These are phyloP conservation scores for Pichia sp. DNA, from an alignment of 1,139 yeast species.

Conservation along the genomic window DNA sequence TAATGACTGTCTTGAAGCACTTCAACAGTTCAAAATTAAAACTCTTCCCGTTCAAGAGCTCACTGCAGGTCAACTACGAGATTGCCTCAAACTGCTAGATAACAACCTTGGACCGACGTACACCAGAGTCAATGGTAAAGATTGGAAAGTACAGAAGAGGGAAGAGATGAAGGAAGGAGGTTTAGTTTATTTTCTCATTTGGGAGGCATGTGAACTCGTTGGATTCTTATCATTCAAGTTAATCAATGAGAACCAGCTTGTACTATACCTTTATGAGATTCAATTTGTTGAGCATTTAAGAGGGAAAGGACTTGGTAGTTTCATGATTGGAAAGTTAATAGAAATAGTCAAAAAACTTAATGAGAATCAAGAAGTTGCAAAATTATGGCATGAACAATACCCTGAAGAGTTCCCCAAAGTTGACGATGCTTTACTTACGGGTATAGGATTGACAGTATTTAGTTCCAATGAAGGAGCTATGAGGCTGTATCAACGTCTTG, in stretches of 20 bases:
- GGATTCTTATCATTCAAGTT: slow-evolving; percentile 15
- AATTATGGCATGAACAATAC: slow-evolving; percentile 12
- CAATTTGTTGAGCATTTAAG: slow-evolving; percentile 34
- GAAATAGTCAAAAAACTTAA: slow-evolving; percentile 23
- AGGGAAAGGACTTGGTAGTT: slow-evolving; percentile 29
- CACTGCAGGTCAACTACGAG: neutral
- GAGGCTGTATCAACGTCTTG: slow-evolving; percentile 34
- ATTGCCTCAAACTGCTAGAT: slow-evolving; percentile 13
- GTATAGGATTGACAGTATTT: slow-evolving; percentile 45
- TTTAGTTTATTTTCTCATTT: slow-evolving; percentile 14
- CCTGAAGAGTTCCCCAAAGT: slow-evolving; percentile 5
- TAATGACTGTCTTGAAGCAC: too few species aligned
- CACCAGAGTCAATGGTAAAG: slow-evolving; percentile 10
- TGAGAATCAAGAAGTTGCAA: neutral
- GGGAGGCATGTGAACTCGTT: neutral
- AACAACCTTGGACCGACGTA: slow-evolving; percentile 15
- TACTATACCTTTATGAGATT: slow-evolving; percentile 42
- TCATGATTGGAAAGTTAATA: slow-evolving; percentile 31
- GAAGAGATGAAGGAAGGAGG: slow-evolving; percentile 41
- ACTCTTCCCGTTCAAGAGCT: neutral
- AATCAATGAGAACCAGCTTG: slow-evolving; percentile 31
- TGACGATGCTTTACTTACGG: slow-evolving; percentile 15
- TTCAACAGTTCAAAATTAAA: neutral
- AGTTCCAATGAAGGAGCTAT: slow-evolving; percentile 37
- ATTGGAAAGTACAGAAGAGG: slow-evolving; percentile 35